Base-by-base conservation (phyloP, 2,329 filamentous ascomycete species). In the Penicillium olsonii region DNA sequence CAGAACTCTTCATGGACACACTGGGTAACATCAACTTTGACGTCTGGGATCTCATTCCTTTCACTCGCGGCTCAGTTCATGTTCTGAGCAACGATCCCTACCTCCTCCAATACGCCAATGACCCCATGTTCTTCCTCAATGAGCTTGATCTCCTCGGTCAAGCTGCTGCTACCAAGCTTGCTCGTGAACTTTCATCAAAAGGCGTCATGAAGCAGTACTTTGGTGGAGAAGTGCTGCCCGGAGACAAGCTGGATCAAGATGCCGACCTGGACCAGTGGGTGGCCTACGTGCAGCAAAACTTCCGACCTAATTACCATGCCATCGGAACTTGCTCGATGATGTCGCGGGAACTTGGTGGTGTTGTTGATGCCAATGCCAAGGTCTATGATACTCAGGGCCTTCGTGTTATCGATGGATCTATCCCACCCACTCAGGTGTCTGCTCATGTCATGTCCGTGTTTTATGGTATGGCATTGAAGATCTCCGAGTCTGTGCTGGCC, bases 391-490 rank as follows among this genome's bases (percentile, higher is more conserved):
- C 65, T 1, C 29, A 64, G n/a, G 57, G 61, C 4, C 62, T 72
- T 10, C 62, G 69, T 9, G 68, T 73, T 1, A 59, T 70, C 20
- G 70, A 73, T 48, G 68, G 68, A 7, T 70, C 67, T 37, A 63
- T 69, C 11, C 61, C 65, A 12, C 68, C 70, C 2, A 67, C 63
- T 15, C 65, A 68, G 38, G 46, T 67, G 4, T 67, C 65, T 17
- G 52, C 62, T 5, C 65, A 68, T 37, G 61, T 68, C 17, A 66
- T 66, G 63, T 61, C 53, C 4, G 48, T 65, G 1, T 65, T 67
- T 29, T 68, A 67, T 34, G 65, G 48, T 2, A 65, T 68, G 61
- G 62, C 65, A 0, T 29, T 56, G 52, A 65, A 61, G 47, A 55
- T 66, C 33, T 29, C 60, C 1, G 56, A 62, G 15, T 48, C 41